Conservation (phyloP, 1,139 yeast genomes). For the Lodderomyces elongisporus region DNA sequence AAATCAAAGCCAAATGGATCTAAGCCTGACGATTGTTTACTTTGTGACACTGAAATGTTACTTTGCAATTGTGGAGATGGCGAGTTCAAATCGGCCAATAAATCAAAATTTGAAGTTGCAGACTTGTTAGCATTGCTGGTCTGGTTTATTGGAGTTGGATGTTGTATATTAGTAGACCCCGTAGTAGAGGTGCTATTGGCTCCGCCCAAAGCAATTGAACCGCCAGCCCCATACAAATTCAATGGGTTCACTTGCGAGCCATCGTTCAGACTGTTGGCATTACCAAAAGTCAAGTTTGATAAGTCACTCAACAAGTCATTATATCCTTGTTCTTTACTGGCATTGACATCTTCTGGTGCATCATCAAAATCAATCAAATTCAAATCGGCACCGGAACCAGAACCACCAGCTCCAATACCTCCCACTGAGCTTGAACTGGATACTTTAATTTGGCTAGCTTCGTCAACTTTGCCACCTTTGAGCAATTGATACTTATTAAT, state of each 20-base stretch:
- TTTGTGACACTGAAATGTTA: conserved; percentile 26
- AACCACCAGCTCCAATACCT: too few species aligned
- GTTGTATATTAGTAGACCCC: conserved; percentile 5
- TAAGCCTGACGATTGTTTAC: conserved; percentile 15
- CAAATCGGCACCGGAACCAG: too few species aligned
- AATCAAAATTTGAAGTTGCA: conserved; percentile 22
- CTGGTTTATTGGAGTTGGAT: too few species aligned
- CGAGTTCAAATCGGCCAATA: conserved; percentile 43
- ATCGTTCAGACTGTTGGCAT: conserved; percentile 14
- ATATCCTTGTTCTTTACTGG: conserved; percentile 42
- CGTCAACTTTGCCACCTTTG: conserved; percentile 57
- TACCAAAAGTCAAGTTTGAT: conserved; percentile 53
- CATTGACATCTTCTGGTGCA: conserved; percentile 40
- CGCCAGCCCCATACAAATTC: conserved; percentile 45
- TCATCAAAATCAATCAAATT: conserved; percentile 81
- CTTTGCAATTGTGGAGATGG: conserved; percentile 45
- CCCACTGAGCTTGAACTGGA: conserved; percentile 15
- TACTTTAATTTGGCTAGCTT: conserved; percentile 55
- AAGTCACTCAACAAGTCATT: conserved; percentile 71
- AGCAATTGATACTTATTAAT: conserved; percentile 63
- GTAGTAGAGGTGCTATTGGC: conserved; percentile 19
- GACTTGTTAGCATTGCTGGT: conserved; percentile 5
- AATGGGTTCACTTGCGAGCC: conserved; percentile 25
- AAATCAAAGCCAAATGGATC: conserved; percentile 53
- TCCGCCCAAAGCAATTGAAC: conserved; percentile 31